Percentiles rank a stretch among this genome's conserved stretches.
Evolutionary conservation across 225 moss, liverwort and hornwort genomes (phyloP).

Genomic region (Climacium dendroides): DNA sequence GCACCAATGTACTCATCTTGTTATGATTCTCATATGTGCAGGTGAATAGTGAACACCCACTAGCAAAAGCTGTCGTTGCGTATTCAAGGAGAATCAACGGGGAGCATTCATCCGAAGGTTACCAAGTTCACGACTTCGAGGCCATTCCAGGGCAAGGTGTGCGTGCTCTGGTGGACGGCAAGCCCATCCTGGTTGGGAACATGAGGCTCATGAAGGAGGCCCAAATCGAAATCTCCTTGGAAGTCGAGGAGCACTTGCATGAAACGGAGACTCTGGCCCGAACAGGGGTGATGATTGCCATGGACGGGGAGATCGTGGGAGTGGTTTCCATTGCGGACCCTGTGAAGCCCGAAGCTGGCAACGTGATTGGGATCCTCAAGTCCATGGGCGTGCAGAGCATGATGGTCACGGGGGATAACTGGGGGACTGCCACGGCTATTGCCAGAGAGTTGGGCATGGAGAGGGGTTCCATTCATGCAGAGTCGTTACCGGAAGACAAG

Average conservation of each 20-base stretch:
- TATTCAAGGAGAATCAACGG: constrained; percentile 34
- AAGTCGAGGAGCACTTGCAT: constrained; percentile 43
- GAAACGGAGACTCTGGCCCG: constrained; percentile 56
- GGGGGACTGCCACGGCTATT: constrained; percentile 86
- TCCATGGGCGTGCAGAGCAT: constrained; percentile 69
- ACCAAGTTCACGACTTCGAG: constrained; percentile 36
- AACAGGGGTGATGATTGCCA: constrained; percentile 75
- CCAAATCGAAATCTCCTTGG: constrained; percentile 18
- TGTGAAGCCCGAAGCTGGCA: constrained; percentile 78
- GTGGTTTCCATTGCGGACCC: constrained; percentile 81
- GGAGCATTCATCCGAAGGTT: not conserved
- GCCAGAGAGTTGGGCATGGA: constrained; percentile 72
- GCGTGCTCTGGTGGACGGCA: constrained; percentile 45
- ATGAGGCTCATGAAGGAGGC: constrained; percentile 47
- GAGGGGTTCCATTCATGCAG: constrained; percentile 38
- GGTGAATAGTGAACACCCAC: constrained; percentile 93
- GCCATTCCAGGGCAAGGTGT: constrained; percentile 77
- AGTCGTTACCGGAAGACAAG: constrained; percentile 68
- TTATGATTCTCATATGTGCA: not conserved
- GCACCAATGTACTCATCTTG: not conserved
- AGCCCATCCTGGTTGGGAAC: constrained; percentile 61
- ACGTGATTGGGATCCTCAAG: constrained; percentile 22
- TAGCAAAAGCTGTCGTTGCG: constrained; percentile 76
- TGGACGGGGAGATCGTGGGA: constrained; percentile 56
- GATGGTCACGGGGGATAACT: constrained; percentile 97